phyloP scores from a whole-genome alignment of 768 basidiomycete genomes.

The Dacryopinax primogenitus region DNA sequence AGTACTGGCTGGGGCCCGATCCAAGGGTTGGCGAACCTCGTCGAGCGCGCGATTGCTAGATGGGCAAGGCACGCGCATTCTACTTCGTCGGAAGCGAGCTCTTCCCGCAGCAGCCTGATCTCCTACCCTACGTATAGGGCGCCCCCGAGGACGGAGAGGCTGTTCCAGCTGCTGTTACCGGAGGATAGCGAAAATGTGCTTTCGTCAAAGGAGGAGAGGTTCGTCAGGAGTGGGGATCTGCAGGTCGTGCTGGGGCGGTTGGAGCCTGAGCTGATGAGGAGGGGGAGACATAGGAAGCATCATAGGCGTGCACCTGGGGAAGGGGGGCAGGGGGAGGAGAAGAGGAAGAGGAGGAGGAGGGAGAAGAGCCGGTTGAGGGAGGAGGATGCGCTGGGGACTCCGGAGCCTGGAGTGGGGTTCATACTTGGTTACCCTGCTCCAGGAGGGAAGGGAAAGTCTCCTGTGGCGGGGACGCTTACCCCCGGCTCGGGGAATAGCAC shows the following conservation, averaged over 20 bases:
- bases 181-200: background rate
- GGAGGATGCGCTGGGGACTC: background rate
- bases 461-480: background rate
- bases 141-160: background rate
- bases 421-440: background rate
- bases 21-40: background rate
- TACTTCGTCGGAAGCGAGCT: background rate
- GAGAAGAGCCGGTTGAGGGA: background rate
- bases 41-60: conserved; percentile 4
- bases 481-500: background rate
- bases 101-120: background rate
- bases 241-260: background rate
- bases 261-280: background rate
- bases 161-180: background rate
- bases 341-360: background rate
- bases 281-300: background rate
- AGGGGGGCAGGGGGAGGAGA: background rate
- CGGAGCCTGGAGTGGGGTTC: background rate
- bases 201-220: background rate
- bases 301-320: background rate
- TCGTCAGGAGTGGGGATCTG: background rate
- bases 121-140: conserved; percentile 1
- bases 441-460: background rate
- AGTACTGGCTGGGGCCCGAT: background rate
- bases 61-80: background rate